phyloP scores from a whole-genome alignment of 2,329 filamentous ascomycete species.

The Botrytis squamosa region DNA sequence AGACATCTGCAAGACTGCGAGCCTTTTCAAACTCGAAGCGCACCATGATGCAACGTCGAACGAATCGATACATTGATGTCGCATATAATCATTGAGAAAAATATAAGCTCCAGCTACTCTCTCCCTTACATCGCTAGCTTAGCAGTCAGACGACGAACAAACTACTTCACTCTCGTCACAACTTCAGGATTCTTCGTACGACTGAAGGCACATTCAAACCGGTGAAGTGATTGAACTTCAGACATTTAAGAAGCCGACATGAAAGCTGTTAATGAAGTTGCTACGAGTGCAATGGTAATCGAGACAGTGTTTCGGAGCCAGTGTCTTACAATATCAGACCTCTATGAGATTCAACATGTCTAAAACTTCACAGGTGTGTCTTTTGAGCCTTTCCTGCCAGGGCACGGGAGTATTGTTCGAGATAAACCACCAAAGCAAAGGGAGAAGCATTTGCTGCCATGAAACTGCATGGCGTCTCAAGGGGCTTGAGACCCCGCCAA shows the following conservation, averaged over 20 bases:
- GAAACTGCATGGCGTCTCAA: conserved; percentile 13
- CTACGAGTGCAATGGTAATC: background rate
- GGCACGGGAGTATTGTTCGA: background rate
- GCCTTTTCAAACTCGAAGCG: background rate
- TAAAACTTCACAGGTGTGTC: background rate
- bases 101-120: background rate
- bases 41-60: background rate
- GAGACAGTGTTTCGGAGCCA: conserved; percentile 10
- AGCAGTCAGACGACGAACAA: background rate
- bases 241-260: background rate
- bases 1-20: background rate
- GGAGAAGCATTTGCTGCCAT: background rate
- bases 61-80: background rate
- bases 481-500: conserved; percentile 19
- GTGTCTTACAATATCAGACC: conserved; percentile 5
- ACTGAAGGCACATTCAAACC: background rate
- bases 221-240: background rate
- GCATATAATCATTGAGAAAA: background rate
- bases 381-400: background rate
- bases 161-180: background rate
- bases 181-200: background rate
- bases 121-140: background rate
- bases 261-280: background rate
- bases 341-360: conserved; percentile 2
- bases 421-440: background rate